These are phyloP conservation scores for Cutaneotrichosporon sp. DNA, from an alignment of 1,284 basidiomycete species.

Conservation along the genomic window DNA sequence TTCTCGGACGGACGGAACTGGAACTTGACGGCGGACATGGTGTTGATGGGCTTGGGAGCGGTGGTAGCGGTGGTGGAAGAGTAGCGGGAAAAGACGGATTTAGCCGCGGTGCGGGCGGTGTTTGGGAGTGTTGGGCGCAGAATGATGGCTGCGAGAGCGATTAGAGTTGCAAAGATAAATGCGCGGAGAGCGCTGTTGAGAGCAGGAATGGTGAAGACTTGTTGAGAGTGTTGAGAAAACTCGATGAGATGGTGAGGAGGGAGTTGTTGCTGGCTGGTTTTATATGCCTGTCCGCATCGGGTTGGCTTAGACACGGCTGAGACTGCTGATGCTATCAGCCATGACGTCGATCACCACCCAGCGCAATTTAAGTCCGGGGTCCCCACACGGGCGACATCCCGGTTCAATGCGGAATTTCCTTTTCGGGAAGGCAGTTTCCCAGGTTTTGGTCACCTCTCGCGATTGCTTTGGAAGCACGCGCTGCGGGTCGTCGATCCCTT, in stretches of 20 bases:
- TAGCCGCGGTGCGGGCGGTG: constrained; percentile 6
- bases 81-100: not conserved
- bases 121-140: constrained; percentile 5
- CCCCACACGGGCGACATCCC: no score
- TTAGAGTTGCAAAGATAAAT: constrained; percentile 1
- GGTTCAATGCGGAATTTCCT: not conserved
- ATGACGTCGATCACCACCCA: no score
- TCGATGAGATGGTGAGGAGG: no score
- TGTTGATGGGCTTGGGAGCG: not conserved
- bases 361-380: no score
- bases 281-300: no score
- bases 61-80: not conserved
- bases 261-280: no score
- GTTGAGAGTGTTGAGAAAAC: not conserved
- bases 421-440: not conserved
- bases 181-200: not conserved
- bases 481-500: no score
- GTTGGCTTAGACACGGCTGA: not conserved
- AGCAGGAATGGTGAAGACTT: constrained; percentile 1
- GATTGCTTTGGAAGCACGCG: no score
- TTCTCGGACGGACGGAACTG: constrained; percentile 57
- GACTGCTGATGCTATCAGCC: not conserved
- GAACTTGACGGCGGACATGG: constrained; percentile 10
- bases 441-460: not conserved
- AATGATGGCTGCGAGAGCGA: constrained; percentile 18